Evolutionary conservation across 2,329 filamentous ascomycete genomes (phyloP).

Genomic region (Paramyrothecium roridum): DNA sequence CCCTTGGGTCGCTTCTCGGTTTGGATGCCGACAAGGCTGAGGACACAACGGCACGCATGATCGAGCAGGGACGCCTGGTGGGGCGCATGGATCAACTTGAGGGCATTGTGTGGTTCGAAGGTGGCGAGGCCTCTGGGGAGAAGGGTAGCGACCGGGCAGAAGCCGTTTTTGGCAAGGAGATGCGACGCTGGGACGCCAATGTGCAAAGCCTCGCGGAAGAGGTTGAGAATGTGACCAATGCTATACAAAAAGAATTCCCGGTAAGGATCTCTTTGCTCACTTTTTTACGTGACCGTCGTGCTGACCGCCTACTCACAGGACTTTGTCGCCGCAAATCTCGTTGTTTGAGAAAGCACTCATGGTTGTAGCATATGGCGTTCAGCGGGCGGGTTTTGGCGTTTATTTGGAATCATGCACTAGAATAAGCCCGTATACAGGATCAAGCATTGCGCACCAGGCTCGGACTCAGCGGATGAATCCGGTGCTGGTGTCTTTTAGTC

Average conservation of each 20-base stretch:
- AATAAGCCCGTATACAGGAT: conserved; percentile 9
- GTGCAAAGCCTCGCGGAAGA: conserved; percentile 85
- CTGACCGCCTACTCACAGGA: conserved; percentile 33
- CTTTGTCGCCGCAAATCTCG: conserved; percentile 53
- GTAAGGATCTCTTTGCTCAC: conserved; percentile 27
- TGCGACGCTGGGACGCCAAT: conserved; percentile 85
- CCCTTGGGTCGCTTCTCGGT: conserved; percentile 73
- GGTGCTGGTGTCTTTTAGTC: conserved; percentile 29
- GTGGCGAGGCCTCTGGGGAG: conserved; percentile 65
- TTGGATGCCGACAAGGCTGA: conserved; percentile 80
- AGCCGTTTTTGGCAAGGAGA: conserved; percentile 62
- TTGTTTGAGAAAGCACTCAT: conserved; percentile 24
- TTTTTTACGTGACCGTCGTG: conserved; percentile 5
- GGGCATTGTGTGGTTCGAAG: conserved; percentile 81
- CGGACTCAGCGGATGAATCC: conserved; percentile 10
- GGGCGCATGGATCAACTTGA: conserved; percentile 95
- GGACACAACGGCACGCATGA: conserved; percentile 89
- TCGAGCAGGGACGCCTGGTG: conserved; percentile 85
- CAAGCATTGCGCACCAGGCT: conserved; percentile 12
- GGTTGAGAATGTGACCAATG: conserved; percentile 80
- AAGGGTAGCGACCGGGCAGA: conserved; percentile 65
- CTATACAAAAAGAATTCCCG: conserved; percentile 78
- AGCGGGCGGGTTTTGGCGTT: conserved; percentile 8
- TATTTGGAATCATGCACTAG: conserved; percentile 2
- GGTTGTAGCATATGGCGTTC: conserved; percentile 13